Conservation (phyloP, 2,329 filamentous ascomycete species). For the Penicillium olsonii region DNA sequence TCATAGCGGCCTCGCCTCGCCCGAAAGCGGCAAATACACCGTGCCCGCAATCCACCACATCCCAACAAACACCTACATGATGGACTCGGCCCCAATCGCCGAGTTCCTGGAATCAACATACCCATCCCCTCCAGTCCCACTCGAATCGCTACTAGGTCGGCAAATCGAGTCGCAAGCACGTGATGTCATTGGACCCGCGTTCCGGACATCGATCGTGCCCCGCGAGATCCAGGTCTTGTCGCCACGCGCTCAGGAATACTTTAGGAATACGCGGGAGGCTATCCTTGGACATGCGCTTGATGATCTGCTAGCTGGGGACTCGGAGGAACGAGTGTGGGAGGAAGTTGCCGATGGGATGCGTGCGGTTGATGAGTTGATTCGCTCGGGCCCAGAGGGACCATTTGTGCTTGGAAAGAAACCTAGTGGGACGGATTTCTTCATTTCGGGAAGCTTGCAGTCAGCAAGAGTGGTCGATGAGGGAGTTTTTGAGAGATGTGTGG, state of each 20-base stretch:
- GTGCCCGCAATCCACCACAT: constrained; percentile 47
- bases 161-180: constrained; percentile 37
- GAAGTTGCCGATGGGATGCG: constrained; percentile 24
- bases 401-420: constrained; percentile 43
- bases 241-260: constrained; percentile 40
- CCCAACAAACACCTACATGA: constrained; percentile 41
- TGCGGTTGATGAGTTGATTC: constrained; percentile 36
- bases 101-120: constrained; percentile 46
- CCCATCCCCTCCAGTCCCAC: constrained; percentile 35
- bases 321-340: constrained; percentile 7
- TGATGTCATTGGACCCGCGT: constrained; percentile 27
- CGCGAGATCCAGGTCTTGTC: constrained; percentile 42
- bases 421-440: constrained; percentile 44
- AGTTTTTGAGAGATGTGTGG: constrained; percentile 28
- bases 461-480: constrained; percentile 35
- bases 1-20: constrained; percentile 26
- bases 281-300: constrained; percentile 39
- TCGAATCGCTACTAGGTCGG: constrained; percentile 39
- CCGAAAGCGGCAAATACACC: constrained; percentile 36
- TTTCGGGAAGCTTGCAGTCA: constrained; percentile 40
- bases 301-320: constrained; percentile 30
- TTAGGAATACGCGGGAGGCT: constrained; percentile 42
- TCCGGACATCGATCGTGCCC: constrained; percentile 38
- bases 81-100: constrained; percentile 44
- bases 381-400: constrained; percentile 37